Evolutionary conservation across 768 basidiomycete genomes (phyloP), one percentile per base, ranked within the genome.

Genomic region (Collybiopsis confluens): DNA sequence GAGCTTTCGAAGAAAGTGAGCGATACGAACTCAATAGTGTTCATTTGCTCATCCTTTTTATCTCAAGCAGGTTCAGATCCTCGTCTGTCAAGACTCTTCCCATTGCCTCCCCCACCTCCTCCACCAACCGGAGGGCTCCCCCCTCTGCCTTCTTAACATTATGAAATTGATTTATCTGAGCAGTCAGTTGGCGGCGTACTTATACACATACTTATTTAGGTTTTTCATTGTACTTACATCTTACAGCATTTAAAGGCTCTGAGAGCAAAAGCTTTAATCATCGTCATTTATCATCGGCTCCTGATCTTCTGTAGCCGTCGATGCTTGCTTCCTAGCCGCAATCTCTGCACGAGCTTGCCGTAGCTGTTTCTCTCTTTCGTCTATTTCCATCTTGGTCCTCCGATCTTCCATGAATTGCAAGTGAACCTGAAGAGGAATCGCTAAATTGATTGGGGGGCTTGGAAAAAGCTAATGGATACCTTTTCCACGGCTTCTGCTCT

Each of bases 341-440:
- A 43, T 54, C 40, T 61, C 66, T 36, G 65, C 70, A 44, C 73
- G 71, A 40, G 76, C 77, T 52, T 62, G 71, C 41, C 81, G 70
- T 46, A 65, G 69, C 56, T 80, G 71, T 62, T 69, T 78, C 57
- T 92, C 89, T 58, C 81, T 73, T 60, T 85, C 72, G 55, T 90
- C 82, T 7, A 66, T 68, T 55, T 78, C 49, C 60, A 69, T 65
- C 61, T 83, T 85, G 1, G 71, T 68, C 62, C 75, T 85, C 47
- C 91, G 78, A 63, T 93, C 91, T 44, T 93, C 91, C 61, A 90
- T 75, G 64, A 81, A 92, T 1, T 85, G 85, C 46, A 90, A 67
- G 64, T 83, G 88, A 5, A 33, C 30, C 30, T 33, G 13, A 33
- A 33, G 30, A 33, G 13, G 13, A 33, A n/a, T 88, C 83, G 90